These are phyloP conservation scores for Cornus controversa DNA, from an alignment of 148 eudicot species.

Conservation along the genomic window DNA sequence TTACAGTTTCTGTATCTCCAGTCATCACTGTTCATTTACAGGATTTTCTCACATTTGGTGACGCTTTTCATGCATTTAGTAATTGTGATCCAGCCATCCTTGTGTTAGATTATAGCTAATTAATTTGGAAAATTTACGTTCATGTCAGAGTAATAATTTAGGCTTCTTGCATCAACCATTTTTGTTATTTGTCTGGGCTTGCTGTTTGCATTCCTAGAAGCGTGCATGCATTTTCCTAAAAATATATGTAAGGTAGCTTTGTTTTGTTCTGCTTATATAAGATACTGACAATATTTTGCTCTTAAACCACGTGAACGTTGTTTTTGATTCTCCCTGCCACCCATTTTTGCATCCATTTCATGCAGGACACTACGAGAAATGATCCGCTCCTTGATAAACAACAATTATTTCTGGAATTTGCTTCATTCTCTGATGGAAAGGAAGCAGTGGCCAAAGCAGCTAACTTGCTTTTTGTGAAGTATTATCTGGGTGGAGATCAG, in stretches of 20 bases:
- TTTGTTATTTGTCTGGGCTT: neutral
- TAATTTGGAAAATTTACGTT: neutral
- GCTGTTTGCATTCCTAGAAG: neutral
- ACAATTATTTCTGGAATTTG: constrained; percentile 55
- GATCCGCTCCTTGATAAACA: constrained; percentile 28
- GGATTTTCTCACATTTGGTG: neutral
- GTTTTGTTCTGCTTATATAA: neutral
- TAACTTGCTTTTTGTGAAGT: constrained; percentile 53
- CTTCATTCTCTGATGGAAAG: constrained; percentile 70
- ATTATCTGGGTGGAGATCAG: constrained; percentile 34
- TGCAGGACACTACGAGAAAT: constrained; percentile 45
- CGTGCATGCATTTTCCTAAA: neutral
- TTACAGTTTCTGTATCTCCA: neutral
- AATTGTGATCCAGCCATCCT: neutral
- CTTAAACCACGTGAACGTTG: neutral
- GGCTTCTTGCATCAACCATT: neutral
- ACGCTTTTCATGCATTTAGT: neutral
- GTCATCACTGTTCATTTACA: neutral
- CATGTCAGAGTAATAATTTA: neutral
- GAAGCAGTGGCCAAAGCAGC: constrained; percentile 82
- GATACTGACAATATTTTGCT: neutral
- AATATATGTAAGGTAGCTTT: neutral
- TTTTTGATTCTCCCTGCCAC: neutral
- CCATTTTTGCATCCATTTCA: neutral
- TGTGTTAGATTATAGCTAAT: neutral